Base-by-base conservation (phyloP, 192 early-diverging fungal species). In the Gamsiella multidivaricata region DNA sequence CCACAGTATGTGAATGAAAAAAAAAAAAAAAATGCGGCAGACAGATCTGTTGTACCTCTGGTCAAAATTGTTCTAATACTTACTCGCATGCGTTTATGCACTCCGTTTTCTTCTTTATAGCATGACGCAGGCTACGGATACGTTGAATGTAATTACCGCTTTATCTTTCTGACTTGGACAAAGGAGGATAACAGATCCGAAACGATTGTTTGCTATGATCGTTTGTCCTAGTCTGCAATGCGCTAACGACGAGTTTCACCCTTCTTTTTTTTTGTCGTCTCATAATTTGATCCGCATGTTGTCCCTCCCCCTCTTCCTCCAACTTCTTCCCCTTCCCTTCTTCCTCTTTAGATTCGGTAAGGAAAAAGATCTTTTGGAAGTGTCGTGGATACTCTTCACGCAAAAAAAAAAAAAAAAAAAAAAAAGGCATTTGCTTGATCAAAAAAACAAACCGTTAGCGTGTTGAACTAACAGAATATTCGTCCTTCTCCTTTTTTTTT, bases 91-190 rank as follows among this genome's bases (percentile, higher is more conserved):
- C 12, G 37, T 11, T 37, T 37, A 4, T 22, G 6, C 22, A 12
- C 17, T 14, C n/a, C 18, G 34, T 37, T 18, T 20, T 36, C 5
- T 15, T 29, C 18, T 55, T 39, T 55, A 23, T 64, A 90, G 89
- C 76, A 83, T 97, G 60, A 97, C 95, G 3, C 94, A 94, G 78
- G 95, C 94, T 36, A 97, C 95, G 1, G 94, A 97, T 78, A 97
- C 95, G 18, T 90, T 89, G 66, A 97, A 95, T 84, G 84, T 87
- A 81, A 82, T 41, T 41, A 41, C 14, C n/a, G n/a, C n/a, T n/a
- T n/a, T n/a, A n/a, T n/a, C n/a, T n/a, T n/a, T n/a, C n/a, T n/a
- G n/a, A n/a, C n/a, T n/a, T n/a, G n/a, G n/a, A n/a, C n/a, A n/a
- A n/a, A n/a, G n/a, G n/a, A n/a, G n/a, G n/a, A n/a, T n/a, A n/a